Evolutionary conservation across 331 rosid genomes (phyloP), one percentile per base, ranked within the genome.

Genomic region (Quercus phellos): DNA sequence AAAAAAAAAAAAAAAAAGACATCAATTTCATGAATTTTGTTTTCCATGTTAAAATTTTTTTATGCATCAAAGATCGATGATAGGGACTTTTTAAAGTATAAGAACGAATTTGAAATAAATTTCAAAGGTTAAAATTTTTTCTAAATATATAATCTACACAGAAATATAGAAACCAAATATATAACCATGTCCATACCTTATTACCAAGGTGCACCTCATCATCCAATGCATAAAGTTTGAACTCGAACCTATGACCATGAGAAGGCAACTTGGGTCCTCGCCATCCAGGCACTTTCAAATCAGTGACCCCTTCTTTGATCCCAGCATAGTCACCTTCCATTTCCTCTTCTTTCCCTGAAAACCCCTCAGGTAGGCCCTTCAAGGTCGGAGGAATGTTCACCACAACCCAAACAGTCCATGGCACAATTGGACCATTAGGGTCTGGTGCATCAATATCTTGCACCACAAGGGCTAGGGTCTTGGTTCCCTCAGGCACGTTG

Each of bases 371-470:
- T 34, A 89, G 58, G 1, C 90, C 76, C 67, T 92, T 92, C 1
- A 87, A 22, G 0, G 82, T n/a, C 0, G 93, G 73, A 1, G 96
- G 89, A 1, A 94, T 89, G 51, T 94, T 92, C 1, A 76, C 87
- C 24, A 88, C 88, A 2, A 92, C 94, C 98, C 98, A 94, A 3
- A 78, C 82, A 0, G 91, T 88, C 94, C 92, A 90, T 3, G 98
- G 96, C 75, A 90, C 90, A 4, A 89, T 51, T 0, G 96, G 94
- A 0, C 84, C 84, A 0, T 42, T 54, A 0, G 97, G 96, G 54
- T 92, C 93, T 0, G 94, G 88, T 0, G 94, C 90, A 67, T 94
- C 98, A 0, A 90, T 79, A 17, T 92, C 94, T 84, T 92, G 91
- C 7, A 94, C 98, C 64, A 88, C 89, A 0, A 94, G 78, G 0